Percentiles rank a stretch among this genome's conserved stretches.
These are phyloP conservation scores for Chaetomium tenue DNA, from an alignment of 495 filamentous ascomycete genomes.

Conservation along the genomic window DNA sequence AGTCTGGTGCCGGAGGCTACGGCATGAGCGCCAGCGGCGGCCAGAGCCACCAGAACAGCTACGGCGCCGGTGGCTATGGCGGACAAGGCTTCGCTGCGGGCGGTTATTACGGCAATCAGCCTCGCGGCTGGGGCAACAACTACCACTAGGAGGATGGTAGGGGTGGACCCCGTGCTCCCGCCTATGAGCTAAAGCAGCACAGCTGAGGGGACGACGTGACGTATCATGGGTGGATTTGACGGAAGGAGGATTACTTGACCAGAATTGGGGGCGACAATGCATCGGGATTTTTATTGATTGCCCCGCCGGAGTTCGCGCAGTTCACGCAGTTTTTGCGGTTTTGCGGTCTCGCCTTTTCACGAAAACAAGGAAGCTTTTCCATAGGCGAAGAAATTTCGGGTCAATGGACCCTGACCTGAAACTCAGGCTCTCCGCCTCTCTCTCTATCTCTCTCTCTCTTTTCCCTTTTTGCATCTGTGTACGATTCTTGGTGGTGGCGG, in stretches of 20 bases:
- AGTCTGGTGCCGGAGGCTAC: slow-evolving; percentile 62
- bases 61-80: slow-evolving; percentile 51
- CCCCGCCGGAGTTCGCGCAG: background rate
- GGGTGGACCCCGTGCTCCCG: background rate
- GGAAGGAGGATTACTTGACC: background rate
- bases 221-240: background rate
- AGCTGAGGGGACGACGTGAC: background rate
- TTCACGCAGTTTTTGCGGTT: background rate
- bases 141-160: slow-evolving; percentile 49
- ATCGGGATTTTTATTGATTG: background rate
- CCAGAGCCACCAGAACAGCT: slow-evolving; percentile 63
- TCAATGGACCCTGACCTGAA: background rate
- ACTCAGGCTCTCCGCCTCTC: background rate
- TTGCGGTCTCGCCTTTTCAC: background rate
- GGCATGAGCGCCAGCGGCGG: slow-evolving; percentile 64
- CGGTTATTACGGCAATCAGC: slow-evolving; percentile 53
- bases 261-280: background rate
- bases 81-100: slow-evolving; percentile 51
- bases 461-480: slow-evolving; percentile 12
- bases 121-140: slow-evolving; percentile 67
- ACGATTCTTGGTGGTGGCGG: background rate
- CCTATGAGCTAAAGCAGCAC: background rate
- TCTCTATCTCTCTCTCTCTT: background rate
- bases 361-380: slow-evolving; percentile 4
- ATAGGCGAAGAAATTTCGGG: slow-evolving; percentile 15